These are phyloP conservation scores for Aspergillus kassunensis DNA, from an alignment of 495 filamentous ascomycete species.

Conservation along the genomic window DNA sequence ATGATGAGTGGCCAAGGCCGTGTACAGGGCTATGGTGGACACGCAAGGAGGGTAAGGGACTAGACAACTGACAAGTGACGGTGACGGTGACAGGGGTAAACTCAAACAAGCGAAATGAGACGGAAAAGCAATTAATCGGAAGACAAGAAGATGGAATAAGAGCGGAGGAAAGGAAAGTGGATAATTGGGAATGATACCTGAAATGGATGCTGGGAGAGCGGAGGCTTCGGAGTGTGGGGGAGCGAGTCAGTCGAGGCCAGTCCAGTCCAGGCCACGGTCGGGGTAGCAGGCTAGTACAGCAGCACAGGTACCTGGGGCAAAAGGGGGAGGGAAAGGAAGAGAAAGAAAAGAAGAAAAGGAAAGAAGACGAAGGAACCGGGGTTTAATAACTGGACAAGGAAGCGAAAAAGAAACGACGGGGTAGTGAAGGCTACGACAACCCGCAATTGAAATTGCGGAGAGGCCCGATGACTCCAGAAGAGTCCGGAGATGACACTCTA, in stretches of 20 bases:
- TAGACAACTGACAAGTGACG: no score
- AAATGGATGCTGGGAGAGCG: slow-evolving; percentile 10
- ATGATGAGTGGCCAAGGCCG: neutral
- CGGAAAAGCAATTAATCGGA: slow-evolving; percentile 2
- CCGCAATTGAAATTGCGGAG: slow-evolving; percentile 18
- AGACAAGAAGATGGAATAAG: neutral
- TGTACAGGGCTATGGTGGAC: slow-evolving; percentile 10
- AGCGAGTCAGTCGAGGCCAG: slow-evolving; percentile 21
- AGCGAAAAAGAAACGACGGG: slow-evolving; percentile 2
- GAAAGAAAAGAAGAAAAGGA: neutral
- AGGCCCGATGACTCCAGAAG: slow-evolving; percentile 18
- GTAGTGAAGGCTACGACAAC: neutral
- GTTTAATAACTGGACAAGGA: neutral
- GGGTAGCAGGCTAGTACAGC: no score
- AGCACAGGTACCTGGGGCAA: neutral
- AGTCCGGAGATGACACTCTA: slow-evolving; percentile 15
- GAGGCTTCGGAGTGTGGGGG: slow-evolving; percentile 36
- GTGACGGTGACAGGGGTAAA: neutral
- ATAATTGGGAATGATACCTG: slow-evolving; percentile 7
- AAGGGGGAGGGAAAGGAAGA: neutral
- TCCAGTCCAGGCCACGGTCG: no score
- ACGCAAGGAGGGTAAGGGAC: slow-evolving; percentile 4
- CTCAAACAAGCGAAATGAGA: neutral
- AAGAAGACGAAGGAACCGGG: neutral
- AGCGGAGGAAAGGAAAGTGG: slow-evolving; percentile 6